Conservation (phyloP, 768 basidiomycete species). For the Auriscalpium microsporum region DNA sequence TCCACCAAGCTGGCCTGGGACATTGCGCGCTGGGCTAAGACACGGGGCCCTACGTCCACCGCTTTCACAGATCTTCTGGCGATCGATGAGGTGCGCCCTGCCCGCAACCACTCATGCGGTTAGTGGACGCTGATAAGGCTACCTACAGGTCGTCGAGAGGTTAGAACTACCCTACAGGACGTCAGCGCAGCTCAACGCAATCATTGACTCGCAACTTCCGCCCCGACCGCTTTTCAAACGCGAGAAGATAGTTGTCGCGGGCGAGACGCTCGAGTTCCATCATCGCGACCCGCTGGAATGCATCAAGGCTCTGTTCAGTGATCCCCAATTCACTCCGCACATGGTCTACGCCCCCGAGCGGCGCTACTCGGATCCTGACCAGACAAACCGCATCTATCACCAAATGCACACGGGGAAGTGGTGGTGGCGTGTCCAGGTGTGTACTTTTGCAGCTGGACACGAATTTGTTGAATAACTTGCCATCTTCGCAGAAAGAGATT, state of each 20-base stretch:
- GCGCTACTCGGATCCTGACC: background rate
- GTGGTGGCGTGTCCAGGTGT: slow-evolving; percentile 22
- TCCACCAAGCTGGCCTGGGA: background rate
- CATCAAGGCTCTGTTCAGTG: background rate
- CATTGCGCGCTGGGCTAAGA: background rate
- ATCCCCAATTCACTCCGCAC: background rate
- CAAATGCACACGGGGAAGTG: slow-evolving; percentile 18
- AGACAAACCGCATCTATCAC: slow-evolving; percentile 4
- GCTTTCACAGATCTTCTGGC: background rate
- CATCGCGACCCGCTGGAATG: background rate
- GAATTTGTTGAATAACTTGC: background rate
- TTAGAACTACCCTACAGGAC: background rate
- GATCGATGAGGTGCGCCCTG: background rate
- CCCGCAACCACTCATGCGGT: background rate
- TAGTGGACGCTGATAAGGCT: background rate
- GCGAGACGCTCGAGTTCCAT: background rate
- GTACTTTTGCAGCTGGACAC: background rate
- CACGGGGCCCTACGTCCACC: background rate
- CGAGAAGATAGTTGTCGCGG: background rate
- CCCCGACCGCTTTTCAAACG: background rate
- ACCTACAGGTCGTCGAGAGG: background rate
- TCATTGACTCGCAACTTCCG: background rate
- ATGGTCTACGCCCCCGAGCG: background rate
- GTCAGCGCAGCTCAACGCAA: background rate
- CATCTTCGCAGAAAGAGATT: background rate